Evolutionary conservation across 2,329 filamentous ascomycete species (phyloP).

Genomic region (Alternaria infectoria): DNA sequence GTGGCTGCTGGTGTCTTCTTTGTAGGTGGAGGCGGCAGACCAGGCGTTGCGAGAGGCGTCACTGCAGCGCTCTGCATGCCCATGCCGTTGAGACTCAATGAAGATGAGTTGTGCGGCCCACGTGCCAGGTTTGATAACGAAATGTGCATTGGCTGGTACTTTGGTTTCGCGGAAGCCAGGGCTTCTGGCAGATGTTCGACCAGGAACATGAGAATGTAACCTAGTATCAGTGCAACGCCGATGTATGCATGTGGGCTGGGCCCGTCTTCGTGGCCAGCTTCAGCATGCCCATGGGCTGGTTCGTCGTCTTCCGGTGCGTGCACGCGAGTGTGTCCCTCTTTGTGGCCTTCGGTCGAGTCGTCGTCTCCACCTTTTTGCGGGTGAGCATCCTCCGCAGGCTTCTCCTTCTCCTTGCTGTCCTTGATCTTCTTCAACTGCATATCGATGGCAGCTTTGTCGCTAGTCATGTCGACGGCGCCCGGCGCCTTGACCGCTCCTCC

Average conservation of each 20-base stretch:
- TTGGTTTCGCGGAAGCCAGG: conserved; percentile 59
- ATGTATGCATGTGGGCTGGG: conserved; percentile 72
- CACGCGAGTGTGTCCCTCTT: conserved; percentile 46
- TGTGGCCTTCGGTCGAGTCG: conserved; percentile 47
- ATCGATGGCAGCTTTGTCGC: conserved; percentile 29
- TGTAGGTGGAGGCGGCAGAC: conserved; percentile 41
- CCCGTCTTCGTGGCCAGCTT: conserved; percentile 50
- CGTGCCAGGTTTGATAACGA: conserved; percentile 81
- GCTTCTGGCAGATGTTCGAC: conserved; percentile 66
- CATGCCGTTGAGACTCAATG: conserved; percentile 43
- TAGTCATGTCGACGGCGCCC: conserved; percentile 21
- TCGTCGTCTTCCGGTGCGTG: conserved; percentile 43
- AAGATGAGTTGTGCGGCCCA: conserved; percentile 51
- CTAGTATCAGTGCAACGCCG: conserved; percentile 82
- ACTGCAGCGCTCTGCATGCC: conserved; percentile 31
- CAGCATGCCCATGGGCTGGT: conserved; percentile 53
- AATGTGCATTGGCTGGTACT: conserved; percentile 79
- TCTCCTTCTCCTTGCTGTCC: conserved; percentile 33
- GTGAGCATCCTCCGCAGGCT: conserved; percentile 26
- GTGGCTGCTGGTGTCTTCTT: conserved; percentile 63
- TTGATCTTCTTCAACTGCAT: conserved; percentile 27
- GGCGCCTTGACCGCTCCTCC: conserved; percentile 29
- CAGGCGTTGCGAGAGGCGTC: conserved; percentile 40
- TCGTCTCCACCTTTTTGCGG: conserved; percentile 47
- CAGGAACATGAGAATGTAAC: conserved; percentile 96